Base-by-base conservation (phyloP, 78 protist genomes). In the Monosiga brevicollis region DNA sequence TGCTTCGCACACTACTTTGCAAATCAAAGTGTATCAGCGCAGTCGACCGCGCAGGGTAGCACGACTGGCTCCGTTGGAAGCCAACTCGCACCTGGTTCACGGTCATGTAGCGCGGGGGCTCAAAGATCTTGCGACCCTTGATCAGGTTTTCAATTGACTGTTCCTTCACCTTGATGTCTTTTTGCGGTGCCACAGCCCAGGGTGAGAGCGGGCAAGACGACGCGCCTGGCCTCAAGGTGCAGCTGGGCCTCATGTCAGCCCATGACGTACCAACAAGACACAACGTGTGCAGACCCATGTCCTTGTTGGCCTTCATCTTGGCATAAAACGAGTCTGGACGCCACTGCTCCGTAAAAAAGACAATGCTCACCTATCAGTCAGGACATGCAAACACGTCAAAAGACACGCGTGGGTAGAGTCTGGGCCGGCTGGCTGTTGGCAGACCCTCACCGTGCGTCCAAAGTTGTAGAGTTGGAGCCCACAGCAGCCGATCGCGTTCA, bases 21-120 rank as follows among this genome's bases (percentile, higher is more conserved):
- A 22, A 15, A 76, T 10, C 11, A 23, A 39, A 15, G 10, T 36
- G 29, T 11, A 24, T 3, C 32, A 36, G 40, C 76, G 73, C 42
- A 23, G 42, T 38, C 35, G 54, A 23, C 34, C 23, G 34, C 79
- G 25, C 15, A 3, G 35, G n/a, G 15, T 29, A 35, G 0, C 32
- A 42, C 82, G 76, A 24, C n/a, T 62, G 25, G 29, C 84, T 2
- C 38, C 41, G n/a, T 43, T 81, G 36, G 32, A 97, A n/a, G 80
- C 97, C 98, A 62, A 88, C 95, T 1, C 83, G 36, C 37, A 85
- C 91, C 79, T 89, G 94, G 81, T 83, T 87, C 42, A 96, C 91
- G 2, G 99, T 91, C 99, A 98, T 98, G 91, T 84, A 98, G 40
- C 99, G 90, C 6, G 99, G 99, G 24, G 99, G 98, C 84, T 96